These are phyloP conservation scores for Xylaria sp. DNA, from an alignment of 2,329 filamentous ascomycete species.

Conservation along the genomic window DNA sequence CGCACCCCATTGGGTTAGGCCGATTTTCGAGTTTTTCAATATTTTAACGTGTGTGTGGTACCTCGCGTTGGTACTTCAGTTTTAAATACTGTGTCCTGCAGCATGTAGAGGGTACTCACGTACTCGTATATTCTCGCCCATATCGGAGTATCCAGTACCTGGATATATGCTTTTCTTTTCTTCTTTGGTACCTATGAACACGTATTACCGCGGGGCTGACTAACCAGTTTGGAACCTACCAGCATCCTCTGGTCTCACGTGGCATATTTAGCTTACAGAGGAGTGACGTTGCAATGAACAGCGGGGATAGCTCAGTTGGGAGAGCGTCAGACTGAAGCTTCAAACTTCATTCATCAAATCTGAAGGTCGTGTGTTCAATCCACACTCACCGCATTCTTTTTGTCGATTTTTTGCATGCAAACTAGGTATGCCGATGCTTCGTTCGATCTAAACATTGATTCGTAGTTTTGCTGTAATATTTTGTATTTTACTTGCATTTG, in stretches of 20 bases:
- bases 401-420: background rate
- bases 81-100: too few relatives aligned
- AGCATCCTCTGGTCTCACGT: background rate
- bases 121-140: too few relatives aligned
- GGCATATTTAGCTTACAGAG: background rate
- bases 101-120: too few relatives aligned
- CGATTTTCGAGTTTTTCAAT: constrained; percentile 8
- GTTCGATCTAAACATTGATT: background rate
- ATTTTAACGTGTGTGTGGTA: background rate
- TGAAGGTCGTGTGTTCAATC: background rate
- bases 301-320: constrained; percentile 1
- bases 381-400: background rate
- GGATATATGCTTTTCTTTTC: too few relatives aligned
- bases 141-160: too few relatives aligned
- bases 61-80: background rate
- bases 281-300: background rate
- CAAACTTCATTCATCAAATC: background rate
- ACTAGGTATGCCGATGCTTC: background rate
- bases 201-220: background rate
- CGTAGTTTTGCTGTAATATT: background rate
- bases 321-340: background rate
- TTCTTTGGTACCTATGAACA: too few relatives aligned
- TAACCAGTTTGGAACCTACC: background rate
- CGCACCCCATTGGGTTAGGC: constrained; percentile 9
- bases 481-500: background rate